phyloP scores from a whole-genome alignment of 2,329 filamentous ascomycete species.

The Beauveria caledonica region DNA sequence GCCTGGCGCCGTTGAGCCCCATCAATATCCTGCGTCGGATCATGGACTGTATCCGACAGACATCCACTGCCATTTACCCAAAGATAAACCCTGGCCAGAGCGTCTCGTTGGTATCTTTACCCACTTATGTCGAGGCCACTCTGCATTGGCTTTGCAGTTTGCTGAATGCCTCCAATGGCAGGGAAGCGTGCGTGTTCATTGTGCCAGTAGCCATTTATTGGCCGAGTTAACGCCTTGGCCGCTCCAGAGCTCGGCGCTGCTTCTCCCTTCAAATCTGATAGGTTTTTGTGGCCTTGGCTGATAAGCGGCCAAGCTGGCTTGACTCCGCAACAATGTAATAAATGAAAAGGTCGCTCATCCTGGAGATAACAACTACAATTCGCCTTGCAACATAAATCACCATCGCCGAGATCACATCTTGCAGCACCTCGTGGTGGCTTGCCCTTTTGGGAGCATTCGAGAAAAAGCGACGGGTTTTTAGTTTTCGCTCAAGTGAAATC shows the following conservation, averaged over 20 bases:
- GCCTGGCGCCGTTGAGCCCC: background rate
- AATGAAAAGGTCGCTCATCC: background rate
- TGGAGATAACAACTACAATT: background rate
- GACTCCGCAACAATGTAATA: background rate
- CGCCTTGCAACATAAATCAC: background rate
- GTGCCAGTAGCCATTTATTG: background rate
- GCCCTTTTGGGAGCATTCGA: background rate
- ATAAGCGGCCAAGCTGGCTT: background rate
- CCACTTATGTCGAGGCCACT: background rate
- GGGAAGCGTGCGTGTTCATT: background rate
- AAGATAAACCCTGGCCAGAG: background rate
- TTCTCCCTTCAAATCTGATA: background rate
- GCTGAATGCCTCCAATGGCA: too few species aligned
- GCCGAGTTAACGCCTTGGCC: background rate
- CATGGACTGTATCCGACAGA: background rate
- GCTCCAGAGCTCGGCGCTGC: background rate
- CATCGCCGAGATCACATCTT: slow-evolving; percentile 4
- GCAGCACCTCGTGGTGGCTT: slow-evolving; percentile 7
- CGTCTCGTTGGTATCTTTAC: background rate
- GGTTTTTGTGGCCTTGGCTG: background rate
- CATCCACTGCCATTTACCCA: too few species aligned
- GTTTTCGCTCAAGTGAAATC: background rate
- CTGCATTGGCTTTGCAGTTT: background rate
- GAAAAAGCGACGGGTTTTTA: background rate
- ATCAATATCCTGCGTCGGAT: background rate